A percentile compares a stretch with the other conserved stretches of the same genome.
phyloP scores from a whole-genome alignment of 176 grass and related monocot genomes.

The Oryza coarctata region DNA sequence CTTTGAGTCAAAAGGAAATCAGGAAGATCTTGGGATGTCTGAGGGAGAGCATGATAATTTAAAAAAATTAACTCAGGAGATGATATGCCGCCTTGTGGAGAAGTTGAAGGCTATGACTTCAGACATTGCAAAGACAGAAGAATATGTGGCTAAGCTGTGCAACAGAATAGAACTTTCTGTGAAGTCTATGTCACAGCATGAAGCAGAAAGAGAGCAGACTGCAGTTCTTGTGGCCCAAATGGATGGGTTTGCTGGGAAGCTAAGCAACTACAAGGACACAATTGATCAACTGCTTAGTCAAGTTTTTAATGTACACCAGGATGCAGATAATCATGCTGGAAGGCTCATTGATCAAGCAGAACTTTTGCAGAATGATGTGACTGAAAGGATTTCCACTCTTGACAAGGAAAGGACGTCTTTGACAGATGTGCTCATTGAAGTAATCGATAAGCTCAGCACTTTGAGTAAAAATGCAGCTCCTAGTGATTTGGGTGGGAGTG shows the following conservation, averaged over 20 bases:
- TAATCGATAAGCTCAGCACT: slow-evolving; percentile 52
- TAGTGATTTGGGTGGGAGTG: slow-evolving; percentile 37
- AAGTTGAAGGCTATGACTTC: slow-evolving; percentile 55
- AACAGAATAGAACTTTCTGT: slow-evolving; percentile 38
- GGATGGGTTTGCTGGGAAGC: slow-evolving; percentile 55
- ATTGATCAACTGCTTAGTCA: slow-evolving; percentile 61
- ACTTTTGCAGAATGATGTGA: slow-evolving; percentile 65
- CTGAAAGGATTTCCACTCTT: slow-evolving; percentile 52
- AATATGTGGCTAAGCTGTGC: slow-evolving; percentile 44
- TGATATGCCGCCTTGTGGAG: slow-evolving; percentile 56
- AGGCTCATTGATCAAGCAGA: slow-evolving; percentile 57
- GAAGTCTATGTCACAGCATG: slow-evolving; percentile 48
- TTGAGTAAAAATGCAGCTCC: slow-evolving; percentile 30
- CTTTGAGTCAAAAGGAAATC: slow-evolving; percentile 71
- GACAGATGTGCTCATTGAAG: slow-evolving; percentile 40
- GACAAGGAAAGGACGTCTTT: slow-evolving; percentile 57
- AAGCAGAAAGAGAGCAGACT: slow-evolving; percentile 46
- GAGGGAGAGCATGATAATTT: slow-evolving; percentile 65
- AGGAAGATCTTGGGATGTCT: slow-evolving; percentile 50
- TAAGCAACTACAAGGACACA: slow-evolving; percentile 55
- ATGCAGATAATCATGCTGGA: slow-evolving; percentile 47
- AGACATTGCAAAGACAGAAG: slow-evolving; percentile 59
- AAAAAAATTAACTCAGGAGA: slow-evolving; percentile 45
- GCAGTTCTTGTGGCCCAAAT: slow-evolving; percentile 57
- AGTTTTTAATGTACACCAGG: slow-evolving; percentile 52